Evolutionary conservation across 345 rosid species (phyloP).

Genomic region (Boechera stricta): DNA sequence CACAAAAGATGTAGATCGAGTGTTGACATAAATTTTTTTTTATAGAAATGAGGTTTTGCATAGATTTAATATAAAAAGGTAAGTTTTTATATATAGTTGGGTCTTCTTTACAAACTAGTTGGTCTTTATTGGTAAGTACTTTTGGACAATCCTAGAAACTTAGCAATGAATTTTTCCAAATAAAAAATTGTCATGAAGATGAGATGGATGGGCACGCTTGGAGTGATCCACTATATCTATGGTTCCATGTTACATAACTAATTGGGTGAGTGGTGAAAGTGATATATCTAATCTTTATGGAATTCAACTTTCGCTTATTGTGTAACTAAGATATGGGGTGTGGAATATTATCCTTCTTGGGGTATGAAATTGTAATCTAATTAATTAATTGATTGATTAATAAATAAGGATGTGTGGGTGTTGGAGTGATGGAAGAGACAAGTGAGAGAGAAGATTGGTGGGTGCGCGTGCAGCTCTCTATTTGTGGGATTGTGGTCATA

Average conservation of each 20-base stretch:
- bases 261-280: slow-evolving; percentile 19
- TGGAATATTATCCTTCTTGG: slow-evolving; percentile 20
- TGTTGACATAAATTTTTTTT: no score
- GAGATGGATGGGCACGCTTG: slow-evolving; percentile 27
- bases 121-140: slow-evolving; percentile 17
- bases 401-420: slow-evolving; percentile 35
- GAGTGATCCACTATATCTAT: slow-evolving; percentile 30
- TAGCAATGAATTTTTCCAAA: not conserved
- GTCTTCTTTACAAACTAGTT: slow-evolving; percentile 6
- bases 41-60: not conserved
- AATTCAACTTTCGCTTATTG: slow-evolving; percentile 2
- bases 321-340: slow-evolving; percentile 20
- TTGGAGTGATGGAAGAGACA: slow-evolving; percentile 39
- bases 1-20: no score
- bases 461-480: slow-evolving; percentile 71
- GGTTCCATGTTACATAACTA: slow-evolving; percentile 28
- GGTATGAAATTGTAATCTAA: slow-evolving; percentile 10
- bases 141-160: slow-evolving; percentile 5
- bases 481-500: slow-evolving; percentile 70
- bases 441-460: slow-evolving; percentile 56
- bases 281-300: slow-evolving; percentile 21
- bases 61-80: not conserved
- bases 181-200: slow-evolving; percentile 21
- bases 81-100: not conserved
- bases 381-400: slow-evolving; percentile 27